These are phyloP conservation scores for Daldinia caldariorum DNA, from an alignment of 495 filamentous ascomycete genomes.

Conservation along the genomic window DNA sequence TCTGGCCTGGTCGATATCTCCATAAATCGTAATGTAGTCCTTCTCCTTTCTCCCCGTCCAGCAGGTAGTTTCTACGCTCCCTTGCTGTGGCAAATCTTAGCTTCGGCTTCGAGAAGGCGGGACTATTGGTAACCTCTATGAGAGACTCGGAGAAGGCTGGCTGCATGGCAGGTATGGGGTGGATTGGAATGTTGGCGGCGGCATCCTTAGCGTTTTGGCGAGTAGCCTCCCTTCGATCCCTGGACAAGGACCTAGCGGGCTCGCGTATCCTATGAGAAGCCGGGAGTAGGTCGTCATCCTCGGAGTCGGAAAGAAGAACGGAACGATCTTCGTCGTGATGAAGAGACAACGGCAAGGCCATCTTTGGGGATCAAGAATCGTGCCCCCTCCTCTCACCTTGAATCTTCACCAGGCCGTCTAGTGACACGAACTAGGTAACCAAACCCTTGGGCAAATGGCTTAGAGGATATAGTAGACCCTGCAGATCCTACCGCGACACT, in stretches of 20 bases:
- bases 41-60: slow-evolving; percentile 70
- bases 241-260: slow-evolving; percentile 26
- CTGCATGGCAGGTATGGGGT: slow-evolving; percentile 88
- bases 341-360: slow-evolving; percentile 46
- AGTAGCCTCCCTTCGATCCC: slow-evolving; percentile 36
- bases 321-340: slow-evolving; percentile 48
- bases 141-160: slow-evolving; percentile 95
- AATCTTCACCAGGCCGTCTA: slow-evolving; percentile 21
- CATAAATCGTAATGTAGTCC: slow-evolving; percentile 73
- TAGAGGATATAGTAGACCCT: slow-evolving; percentile 28
- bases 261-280: slow-evolving; percentile 31
- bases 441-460: slow-evolving; percentile 10
- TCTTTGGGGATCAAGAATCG: slow-evolving; percentile 32
- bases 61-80: slow-evolving; percentile 70
- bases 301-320: slow-evolving; percentile 46
- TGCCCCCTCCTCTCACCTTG: slow-evolving; percentile 36
- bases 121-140: slow-evolving; percentile 68
- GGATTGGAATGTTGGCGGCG: slow-evolving; percentile 61
- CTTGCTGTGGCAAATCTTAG: slow-evolving; percentile 69
- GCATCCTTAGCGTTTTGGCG: slow-evolving; percentile 46
- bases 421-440: slow-evolving; percentile 26
- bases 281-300: slow-evolving; percentile 47
- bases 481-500: slow-evolving; percentile 9
- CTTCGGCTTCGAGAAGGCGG: slow-evolving; percentile 57
- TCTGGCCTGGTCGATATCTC: slow-evolving; percentile 71